A percentile compares a stretch with the other conserved stretches of the same genome.
Evolutionary conservation across 2,329 filamentous ascomycete species (phyloP).

Genomic region (Alternaria conjuncta): DNA sequence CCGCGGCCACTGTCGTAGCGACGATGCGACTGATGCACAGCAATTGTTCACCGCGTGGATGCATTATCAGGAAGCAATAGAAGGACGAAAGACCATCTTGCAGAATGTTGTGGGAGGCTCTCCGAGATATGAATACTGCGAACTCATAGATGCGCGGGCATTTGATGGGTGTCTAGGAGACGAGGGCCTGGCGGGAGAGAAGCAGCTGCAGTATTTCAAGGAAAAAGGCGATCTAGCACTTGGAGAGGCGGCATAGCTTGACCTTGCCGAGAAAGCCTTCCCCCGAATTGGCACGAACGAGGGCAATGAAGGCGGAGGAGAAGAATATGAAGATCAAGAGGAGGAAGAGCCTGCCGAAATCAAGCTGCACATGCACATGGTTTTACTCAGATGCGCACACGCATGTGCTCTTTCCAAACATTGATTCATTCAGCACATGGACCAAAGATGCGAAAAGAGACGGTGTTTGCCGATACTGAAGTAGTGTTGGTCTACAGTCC

Average conservation of each 20-base stretch:
- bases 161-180: not conserved
- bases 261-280: not conserved
- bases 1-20: not conserved
- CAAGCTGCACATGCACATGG: not conserved
- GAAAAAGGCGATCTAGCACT: too few relatives aligned
- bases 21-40: not conserved
- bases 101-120: not conserved
- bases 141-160: not conserved
- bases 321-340: not conserved
- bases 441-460: not conserved
- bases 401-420: not conserved
- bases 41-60: not conserved
- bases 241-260: too few relatives aligned
- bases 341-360: not conserved
- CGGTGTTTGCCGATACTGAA: not conserved
- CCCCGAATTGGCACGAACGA: not conserved
- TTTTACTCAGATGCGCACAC: not conserved
- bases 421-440: not conserved
- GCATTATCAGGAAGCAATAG: not conserved
- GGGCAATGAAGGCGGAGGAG: not conserved
- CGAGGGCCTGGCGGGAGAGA: too few relatives aligned
- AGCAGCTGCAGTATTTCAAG: too few relatives aligned
- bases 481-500: not conserved
- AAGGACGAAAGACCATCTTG: not conserved
- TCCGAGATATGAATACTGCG: not conserved